Percentiles rank a stretch among this genome's conserved stretches.
Evolutionary conservation across 306 rosid genomes (phyloP).

Genomic region (barrel medic (Medicago truncatula)): MtrunA17r5.0-ANR NC_053042.1:10161001-10161500

Average conservation of each 20-base stretch:
- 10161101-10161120: conserved; percentile 95
- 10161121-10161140: conserved; percentile 94
- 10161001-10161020: conserved; percentile 90
- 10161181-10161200: conserved; percentile 74
- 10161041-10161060: conserved; percentile 75
- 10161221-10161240: conserved; percentile 94
- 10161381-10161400: conserved; percentile 72
- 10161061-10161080: conserved; percentile 83
- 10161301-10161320: conserved; percentile 70
- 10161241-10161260: conserved; percentile 88
- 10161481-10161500: conserved; percentile 69
- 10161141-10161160: conserved; percentile 95
- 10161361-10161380: conserved; percentile 54
- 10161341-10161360: conserved; percentile 73
- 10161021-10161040: conserved; percentile 75
- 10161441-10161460: conserved; percentile 56
- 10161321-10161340: conserved; percentile 71
- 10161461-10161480: conserved; percentile 65
- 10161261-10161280: conserved; percentile 78
- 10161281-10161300: conserved; percentile 70
- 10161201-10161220: conserved; percentile 98
- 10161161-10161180: conserved; percentile 72
- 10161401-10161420: conserved; percentile 69
- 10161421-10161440: conserved; percentile 80
- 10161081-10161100: conserved; percentile 94